phyloP scores from a whole-genome alignment of 2,329 filamentous ascomycete genomes.

The Talaromyces rugulosus region DNA sequence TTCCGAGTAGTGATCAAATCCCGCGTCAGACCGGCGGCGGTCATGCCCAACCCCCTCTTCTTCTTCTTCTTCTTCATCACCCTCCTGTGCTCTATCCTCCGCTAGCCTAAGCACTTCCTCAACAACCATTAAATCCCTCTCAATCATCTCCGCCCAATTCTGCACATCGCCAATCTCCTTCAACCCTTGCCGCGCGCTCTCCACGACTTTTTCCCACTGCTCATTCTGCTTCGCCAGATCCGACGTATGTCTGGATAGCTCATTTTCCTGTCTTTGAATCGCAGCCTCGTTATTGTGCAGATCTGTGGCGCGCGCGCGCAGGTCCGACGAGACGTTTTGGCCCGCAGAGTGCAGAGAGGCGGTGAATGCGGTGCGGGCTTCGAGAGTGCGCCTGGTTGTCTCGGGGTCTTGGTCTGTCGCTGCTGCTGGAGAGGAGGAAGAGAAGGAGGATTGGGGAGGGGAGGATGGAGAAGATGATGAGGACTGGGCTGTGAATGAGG shows the following conservation, averaged over 20 bases:
- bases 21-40: neutral
- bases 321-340: conserved; percentile 48
- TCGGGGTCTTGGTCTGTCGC: conserved; percentile 6
- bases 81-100: conserved; percentile 13
- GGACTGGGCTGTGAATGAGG: neutral
- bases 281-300: conserved; percentile 54
- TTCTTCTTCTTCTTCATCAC: conserved; percentile 1
- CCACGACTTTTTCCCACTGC: conserved; percentile 52
- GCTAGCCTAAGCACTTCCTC: conserved; percentile 39
- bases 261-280: conserved; percentile 53
- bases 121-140: conserved; percentile 41
- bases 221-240: conserved; percentile 50
- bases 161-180: conserved; percentile 63
- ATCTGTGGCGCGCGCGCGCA: conserved; percentile 51
- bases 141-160: conserved; percentile 62
- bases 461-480: conserved; percentile 17
- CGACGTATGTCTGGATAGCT: conserved; percentile 48
- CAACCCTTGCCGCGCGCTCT: conserved; percentile 52
- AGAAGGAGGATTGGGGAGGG: conserved; percentile 10
- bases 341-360: conserved; percentile 41
- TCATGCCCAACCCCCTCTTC: neutral
- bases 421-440: conserved; percentile 15
- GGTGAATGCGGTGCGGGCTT: conserved; percentile 42
- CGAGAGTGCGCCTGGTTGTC: conserved; percentile 27
- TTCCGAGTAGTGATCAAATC: conserved; percentile 4